Conservation (phyloP, 1,284 basidiomycete genomes). For the Ganoderma sp. region DNA sequence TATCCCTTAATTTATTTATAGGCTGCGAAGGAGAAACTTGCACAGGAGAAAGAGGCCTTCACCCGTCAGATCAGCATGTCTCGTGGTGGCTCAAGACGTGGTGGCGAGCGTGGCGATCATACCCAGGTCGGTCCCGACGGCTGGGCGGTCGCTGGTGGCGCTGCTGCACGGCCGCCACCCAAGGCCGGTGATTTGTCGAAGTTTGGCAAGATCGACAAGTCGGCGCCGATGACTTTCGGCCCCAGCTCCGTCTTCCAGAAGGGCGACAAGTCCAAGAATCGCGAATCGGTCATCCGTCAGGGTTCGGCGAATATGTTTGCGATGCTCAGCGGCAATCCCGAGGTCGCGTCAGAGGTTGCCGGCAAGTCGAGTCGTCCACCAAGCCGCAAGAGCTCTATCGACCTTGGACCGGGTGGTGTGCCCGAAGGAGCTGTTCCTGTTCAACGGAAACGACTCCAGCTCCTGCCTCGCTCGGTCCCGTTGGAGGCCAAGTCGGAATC, state of each 20-base stretch:
- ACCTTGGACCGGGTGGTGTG: conserved; percentile 45
- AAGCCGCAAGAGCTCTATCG: conserved; percentile 58
- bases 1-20: conserved; percentile 35
- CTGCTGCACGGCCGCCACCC: conserved; percentile 64
- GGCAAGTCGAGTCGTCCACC: conserved; percentile 55
- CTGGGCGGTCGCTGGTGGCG: conserved; percentile 81
- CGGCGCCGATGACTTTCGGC: conserved; percentile 69
- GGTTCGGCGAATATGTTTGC: conserved; percentile 91
- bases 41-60: conserved; percentile 65
- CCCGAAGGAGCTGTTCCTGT: conserved; percentile 43
- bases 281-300: conserved; percentile 73
- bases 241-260: conserved; percentile 83
- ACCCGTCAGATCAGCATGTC: conserved; percentile 62
- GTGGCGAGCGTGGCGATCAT: conserved; percentile 70
- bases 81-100: conserved; percentile 86
- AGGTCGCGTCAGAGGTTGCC: conserved; percentile 59
- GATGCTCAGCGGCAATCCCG: conserved; percentile 68
- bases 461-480: conserved; percentile 65
- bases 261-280: conserved; percentile 57
- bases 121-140: conserved; percentile 73
- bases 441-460: conserved; percentile 78
- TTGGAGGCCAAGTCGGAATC: conserved; percentile 51
- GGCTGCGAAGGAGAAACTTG: conserved; percentile 75
- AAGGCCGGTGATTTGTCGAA: conserved; percentile 88
- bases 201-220: conserved; percentile 85